Evolutionary conservation across 140 eudicot species (phyloP).

Genomic region (Oenanthe javanica): DNA sequence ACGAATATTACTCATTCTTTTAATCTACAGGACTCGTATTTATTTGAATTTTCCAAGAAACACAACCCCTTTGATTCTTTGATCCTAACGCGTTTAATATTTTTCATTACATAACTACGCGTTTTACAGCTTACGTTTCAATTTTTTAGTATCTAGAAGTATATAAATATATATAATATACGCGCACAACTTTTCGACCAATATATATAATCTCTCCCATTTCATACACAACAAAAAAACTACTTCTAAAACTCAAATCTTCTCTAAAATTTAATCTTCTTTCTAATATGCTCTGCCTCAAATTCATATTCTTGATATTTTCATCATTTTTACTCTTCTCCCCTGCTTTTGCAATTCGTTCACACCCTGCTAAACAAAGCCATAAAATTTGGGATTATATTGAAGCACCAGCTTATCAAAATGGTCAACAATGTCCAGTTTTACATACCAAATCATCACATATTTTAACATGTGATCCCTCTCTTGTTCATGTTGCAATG

Average conservation of each 20-base stretch:
- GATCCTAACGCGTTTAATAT: neutral
- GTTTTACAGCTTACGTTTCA: neutral
- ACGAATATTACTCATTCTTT: neutral
- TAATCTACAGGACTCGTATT: neutral
- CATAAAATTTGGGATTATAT: conserved; percentile 12
- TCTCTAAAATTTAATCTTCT: neutral
- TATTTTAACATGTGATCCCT: conserved; percentile 23
- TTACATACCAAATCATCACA: neutral
- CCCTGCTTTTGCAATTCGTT: conserved; percentile 35
- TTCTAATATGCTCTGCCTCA: conserved; percentile 20
- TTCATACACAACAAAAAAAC: neutral
- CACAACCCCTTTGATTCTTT: neutral
- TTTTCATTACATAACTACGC: neutral
- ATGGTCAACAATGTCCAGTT: conserved; percentile 30
- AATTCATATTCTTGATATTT: conserved; percentile 9
- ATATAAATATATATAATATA: neutral
- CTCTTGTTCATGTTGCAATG: conserved; percentile 54
- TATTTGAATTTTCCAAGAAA: conserved; percentile 2
- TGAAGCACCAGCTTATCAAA: conserved; percentile 51
- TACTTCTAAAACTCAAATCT: neutral
- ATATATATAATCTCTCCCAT: neutral
- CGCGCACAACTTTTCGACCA: neutral
- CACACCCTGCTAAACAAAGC: conserved; percentile 19
- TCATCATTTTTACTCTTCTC: conserved; percentile 10
- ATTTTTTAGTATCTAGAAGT: neutral